Evolutionary conservation across 345 rosid species (phyloP).

Genomic region (Mangifera indica): DNA sequence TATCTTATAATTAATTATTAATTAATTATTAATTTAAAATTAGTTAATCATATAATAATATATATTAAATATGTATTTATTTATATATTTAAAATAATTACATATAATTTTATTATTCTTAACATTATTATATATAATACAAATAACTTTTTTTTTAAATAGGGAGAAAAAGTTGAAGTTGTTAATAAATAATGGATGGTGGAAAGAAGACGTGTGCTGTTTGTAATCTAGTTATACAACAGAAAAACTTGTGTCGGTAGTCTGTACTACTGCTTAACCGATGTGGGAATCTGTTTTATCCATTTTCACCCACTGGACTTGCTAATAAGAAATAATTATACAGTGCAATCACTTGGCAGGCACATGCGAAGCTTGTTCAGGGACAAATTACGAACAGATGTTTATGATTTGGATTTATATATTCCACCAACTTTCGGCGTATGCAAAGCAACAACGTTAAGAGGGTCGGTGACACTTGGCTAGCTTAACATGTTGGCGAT

Average conservation of each 20-base stretch:
- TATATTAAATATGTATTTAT: no score
- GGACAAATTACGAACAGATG: neutral
- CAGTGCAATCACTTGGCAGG: neutral
- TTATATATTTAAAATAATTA: no score
- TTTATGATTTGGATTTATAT: conserved; percentile 1
- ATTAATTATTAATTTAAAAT: no score
- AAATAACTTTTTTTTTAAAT: no score
- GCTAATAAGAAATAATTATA: neutral
- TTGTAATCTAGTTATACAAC: conserved; percentile 24
- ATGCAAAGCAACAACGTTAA: neutral
- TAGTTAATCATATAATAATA: no score
- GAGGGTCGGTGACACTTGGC: conserved; percentile 9
- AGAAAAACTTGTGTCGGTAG: conserved; percentile 9
- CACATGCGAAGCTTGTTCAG: conserved; percentile 20
- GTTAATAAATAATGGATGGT: conserved; percentile 21
- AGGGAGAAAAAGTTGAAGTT: no score
- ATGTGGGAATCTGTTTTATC: conserved; percentile 20
- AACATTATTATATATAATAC: no score
- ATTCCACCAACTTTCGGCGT: conserved; percentile 24
- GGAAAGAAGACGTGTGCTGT: conserved; percentile 31
- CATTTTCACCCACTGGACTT: conserved; percentile 3
- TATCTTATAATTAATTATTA: no score
- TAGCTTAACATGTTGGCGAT: neutral
- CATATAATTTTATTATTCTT: no score
- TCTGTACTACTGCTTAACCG: neutral